These are phyloP conservation scores for Trapa incisa DNA, from an alignment of 345 rosid genomes.

Conservation along the genomic window DNA sequence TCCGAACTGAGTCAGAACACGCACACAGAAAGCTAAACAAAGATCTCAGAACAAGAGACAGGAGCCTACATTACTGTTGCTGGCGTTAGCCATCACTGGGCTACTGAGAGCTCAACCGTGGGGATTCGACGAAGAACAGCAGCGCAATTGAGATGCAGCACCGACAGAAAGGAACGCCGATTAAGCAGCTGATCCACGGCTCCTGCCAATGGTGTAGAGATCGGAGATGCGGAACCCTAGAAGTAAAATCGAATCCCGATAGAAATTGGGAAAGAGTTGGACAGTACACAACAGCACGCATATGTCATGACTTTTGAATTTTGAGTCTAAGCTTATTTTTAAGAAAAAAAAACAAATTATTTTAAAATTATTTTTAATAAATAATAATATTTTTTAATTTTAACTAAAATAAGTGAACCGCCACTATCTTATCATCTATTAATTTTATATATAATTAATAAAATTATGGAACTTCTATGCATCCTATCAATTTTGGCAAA, in stretches of 20 bases:
- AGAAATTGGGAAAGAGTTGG: not conserved
- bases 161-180: not conserved
- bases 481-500: no score
- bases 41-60: not conserved
- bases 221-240: not conserved
- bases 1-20: not conserved
- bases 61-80: conserved; percentile 28
- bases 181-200: not conserved
- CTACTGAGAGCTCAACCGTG: not conserved
- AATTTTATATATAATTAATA: no score
- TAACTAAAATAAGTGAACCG: no score
- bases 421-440: no score
- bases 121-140: not conserved
- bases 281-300: not conserved
- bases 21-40: not conserved
- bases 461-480: no score
- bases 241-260: not conserved
- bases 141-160: not conserved
- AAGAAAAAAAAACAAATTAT: no score
- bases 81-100: conserved; percentile 20
- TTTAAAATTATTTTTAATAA: no score
- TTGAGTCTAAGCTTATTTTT: no score
- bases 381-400: no score
- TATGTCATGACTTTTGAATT: no score
- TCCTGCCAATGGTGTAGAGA: not conserved